Percentiles rank a stretch among this genome's conserved stretches.
Conservation (phyloP, 805 yeast genomes). For the Yarrowia sp. region DNA sequence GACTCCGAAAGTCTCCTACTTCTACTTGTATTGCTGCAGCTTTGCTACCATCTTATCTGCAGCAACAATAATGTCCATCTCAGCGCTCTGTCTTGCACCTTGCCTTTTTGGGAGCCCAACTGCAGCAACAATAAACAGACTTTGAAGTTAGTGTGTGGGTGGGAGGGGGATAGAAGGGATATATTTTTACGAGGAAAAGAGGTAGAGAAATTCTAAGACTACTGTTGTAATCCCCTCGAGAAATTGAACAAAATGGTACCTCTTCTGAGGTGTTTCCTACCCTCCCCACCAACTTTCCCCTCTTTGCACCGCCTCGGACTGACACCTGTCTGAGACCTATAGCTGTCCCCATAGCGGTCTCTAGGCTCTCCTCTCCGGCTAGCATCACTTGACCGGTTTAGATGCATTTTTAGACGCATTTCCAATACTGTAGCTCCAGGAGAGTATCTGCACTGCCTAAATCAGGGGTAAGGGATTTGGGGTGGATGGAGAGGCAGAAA, state of each 20-base stretch:
- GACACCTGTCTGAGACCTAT: too few relatives aligned
- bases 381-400: not conserved
- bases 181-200: not conserved
- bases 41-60: not conserved
- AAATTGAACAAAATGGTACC: too few relatives aligned
- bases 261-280: too few relatives aligned
- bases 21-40: not conserved
- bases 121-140: slow-evolving; percentile 32
- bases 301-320: too few relatives aligned
- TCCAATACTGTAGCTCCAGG: not conserved
- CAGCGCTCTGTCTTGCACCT: not conserved
- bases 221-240: too few relatives aligned
- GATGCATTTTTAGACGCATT: not conserved
- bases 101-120: slow-evolving; percentile 18
- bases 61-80: not conserved
- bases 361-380: too few relatives aligned
- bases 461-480: not conserved
- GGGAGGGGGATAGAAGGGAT: not conserved
- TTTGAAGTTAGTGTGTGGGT: not conserved
- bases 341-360: too few relatives aligned
- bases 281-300: too few relatives aligned
- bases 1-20: too few relatives aligned
- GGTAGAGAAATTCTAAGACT: not conserved
- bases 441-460: not conserved
- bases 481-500: not conserved